phyloP scores from a whole-genome alignment of 768 basidiomycete species.

The Mycena albidolilacea region DNA sequence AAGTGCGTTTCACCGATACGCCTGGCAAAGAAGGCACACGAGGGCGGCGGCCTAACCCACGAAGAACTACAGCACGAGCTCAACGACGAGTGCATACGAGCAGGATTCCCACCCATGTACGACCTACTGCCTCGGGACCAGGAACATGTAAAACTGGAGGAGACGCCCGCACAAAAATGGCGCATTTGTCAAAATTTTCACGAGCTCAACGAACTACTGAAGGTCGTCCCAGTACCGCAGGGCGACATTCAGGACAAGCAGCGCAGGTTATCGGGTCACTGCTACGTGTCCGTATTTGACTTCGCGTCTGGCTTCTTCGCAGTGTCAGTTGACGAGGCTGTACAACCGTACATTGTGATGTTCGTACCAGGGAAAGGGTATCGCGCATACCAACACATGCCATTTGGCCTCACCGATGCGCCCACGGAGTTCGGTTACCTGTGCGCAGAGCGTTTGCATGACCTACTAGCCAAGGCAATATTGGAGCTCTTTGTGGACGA shows the following conservation, averaged over 20 bases:
- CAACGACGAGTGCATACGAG: constrained; percentile 42
- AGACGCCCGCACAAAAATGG: no score
- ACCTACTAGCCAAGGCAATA: constrained; percentile 40
- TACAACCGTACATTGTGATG: constrained; percentile 50
- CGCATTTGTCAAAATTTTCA: no score
- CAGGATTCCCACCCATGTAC: no score
- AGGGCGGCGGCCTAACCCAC: constrained; percentile 45
- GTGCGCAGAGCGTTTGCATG: constrained; percentile 43
- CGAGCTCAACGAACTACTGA: constrained; percentile 26
- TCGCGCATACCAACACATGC: constrained; percentile 52
- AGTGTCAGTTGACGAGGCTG: constrained; percentile 34
- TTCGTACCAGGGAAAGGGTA: constrained; percentile 55
- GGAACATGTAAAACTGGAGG: no score
- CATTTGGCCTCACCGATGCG: constrained; percentile 56
- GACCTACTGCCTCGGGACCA: no score
- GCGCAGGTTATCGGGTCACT: constrained; percentile 50
- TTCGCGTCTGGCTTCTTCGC: constrained; percentile 55
- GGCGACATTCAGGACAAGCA: constrained; percentile 58
- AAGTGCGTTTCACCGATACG: constrained; percentile 47
- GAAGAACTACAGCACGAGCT: constrained; percentile 53
- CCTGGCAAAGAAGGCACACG: constrained; percentile 55
- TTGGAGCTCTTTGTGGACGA: constrained; percentile 58
- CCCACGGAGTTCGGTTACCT: constrained; percentile 52
- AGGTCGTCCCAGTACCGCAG: constrained; percentile 49
- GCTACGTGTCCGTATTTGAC: constrained; percentile 53